Conservation (phyloP, 2,329 filamentous ascomycete species). For the Aspergillus carbonarius region DNA sequence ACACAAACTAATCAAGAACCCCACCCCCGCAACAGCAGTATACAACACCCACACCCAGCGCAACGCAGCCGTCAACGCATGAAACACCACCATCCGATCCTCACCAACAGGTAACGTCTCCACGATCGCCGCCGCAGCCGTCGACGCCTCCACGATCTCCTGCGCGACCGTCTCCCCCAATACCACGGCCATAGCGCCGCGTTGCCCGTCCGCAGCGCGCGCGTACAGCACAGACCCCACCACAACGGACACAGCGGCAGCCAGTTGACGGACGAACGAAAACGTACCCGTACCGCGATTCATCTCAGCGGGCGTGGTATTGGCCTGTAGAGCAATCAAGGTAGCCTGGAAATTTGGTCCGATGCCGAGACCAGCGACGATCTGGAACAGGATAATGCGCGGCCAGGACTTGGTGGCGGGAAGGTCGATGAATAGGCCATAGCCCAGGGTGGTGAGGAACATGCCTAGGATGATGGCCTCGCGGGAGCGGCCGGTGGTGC, state of each 20-base stretch:
- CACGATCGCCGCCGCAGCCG: background rate
- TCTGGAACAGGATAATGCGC: slow-evolving; percentile 33
- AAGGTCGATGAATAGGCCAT: slow-evolving; percentile 57
- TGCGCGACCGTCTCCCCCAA: background rate
- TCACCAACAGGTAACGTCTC: background rate
- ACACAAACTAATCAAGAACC: background rate
- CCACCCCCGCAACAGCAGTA: background rate
- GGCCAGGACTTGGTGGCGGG: slow-evolving; percentile 45
- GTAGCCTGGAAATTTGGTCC: slow-evolving; percentile 18
- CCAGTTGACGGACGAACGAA: background rate
- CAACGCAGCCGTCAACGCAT: background rate
- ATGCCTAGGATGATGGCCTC: slow-evolving; percentile 56
- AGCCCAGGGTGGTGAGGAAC: slow-evolving; percentile 56
- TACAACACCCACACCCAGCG: slow-evolving; percentile 1
- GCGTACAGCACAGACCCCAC: background rate
- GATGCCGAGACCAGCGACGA: slow-evolving; percentile 12
- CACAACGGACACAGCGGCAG: slow-evolving; percentile 1
- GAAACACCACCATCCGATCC: background rate
- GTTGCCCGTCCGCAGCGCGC: background rate
- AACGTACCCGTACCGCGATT: background rate
- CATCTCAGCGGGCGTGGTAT: background rate
- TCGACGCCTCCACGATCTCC: background rate
- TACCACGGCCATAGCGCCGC: background rate
- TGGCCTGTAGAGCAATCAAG: slow-evolving; percentile 11
- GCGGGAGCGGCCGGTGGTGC: slow-evolving; percentile 63